A percentile compares a stretch with the other conserved stretches of the same genome.
phyloP scores from a whole-genome alignment of 202 grass and related monocot genomes.

The Eragrostis tef region DNA sequence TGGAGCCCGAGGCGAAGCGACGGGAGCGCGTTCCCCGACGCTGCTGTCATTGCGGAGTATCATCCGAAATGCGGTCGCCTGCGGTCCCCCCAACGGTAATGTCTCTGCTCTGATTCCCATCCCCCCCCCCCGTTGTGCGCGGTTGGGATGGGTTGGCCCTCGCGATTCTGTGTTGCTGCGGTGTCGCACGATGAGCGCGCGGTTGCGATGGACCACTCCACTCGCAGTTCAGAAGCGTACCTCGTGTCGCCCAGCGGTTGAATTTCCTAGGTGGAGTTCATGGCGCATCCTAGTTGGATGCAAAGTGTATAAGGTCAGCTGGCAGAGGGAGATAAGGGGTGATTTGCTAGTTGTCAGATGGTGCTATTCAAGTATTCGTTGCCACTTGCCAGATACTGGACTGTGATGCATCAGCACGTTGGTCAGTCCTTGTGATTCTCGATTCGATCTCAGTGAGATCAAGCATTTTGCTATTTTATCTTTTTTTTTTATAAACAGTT shows the following conservation, averaged over 20 bases:
- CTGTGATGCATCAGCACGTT: too few species aligned
- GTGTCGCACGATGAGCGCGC: background rate
- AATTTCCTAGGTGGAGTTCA: background rate
- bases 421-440: background rate
- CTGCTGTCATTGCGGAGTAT: background rate
- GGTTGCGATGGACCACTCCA: background rate
- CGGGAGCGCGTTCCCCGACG: background rate
- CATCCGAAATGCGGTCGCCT: constrained; percentile 1
- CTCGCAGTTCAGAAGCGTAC: background rate
- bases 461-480: too few species aligned
- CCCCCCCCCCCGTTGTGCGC: too few species aligned
- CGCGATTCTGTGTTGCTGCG: background rate
- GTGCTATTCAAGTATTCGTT: background rate
- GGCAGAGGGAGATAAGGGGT: background rate
- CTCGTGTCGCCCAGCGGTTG: background rate
- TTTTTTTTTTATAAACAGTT: background rate
- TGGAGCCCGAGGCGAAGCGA: background rate
- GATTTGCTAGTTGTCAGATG: background rate
- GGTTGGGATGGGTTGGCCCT: too few species aligned
- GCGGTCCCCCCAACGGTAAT: constrained; percentile 25
- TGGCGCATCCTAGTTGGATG: background rate
- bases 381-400: background rate
- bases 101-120: too few species aligned
- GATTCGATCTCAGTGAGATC: background rate
- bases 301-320: constrained; percentile 16